phyloP scores from a whole-genome alignment of 139 green algal genomes.

The Micromonas pusilla region DNA sequence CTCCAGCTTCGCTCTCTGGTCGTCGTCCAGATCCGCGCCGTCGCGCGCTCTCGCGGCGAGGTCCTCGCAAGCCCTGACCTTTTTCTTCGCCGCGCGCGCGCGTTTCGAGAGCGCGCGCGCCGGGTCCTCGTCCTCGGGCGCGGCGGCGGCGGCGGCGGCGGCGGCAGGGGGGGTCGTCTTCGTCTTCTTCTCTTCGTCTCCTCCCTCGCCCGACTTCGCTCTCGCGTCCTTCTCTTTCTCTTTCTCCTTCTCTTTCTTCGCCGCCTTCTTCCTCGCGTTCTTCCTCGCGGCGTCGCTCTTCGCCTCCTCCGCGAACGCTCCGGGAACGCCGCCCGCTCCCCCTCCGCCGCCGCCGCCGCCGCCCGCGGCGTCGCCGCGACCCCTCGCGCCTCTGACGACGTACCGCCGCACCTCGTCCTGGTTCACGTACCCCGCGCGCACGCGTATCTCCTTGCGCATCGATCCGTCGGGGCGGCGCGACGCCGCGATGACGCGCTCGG shows the following conservation, averaged over 20 bases:
- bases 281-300: slow-evolving; percentile 26
- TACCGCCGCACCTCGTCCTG: slow-evolving; percentile 66
- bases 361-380: background rate
- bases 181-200: background rate
- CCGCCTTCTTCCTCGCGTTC: background rate
- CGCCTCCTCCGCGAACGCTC: background rate
- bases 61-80: background rate
- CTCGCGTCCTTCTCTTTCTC: slow-evolving; percentile 14
- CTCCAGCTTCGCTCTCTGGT: background rate
- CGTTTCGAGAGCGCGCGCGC: background rate
- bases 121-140: background rate
- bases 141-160: background rate
- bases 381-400: no score
- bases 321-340: background rate
- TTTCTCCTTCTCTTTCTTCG: slow-evolving; percentile 36
- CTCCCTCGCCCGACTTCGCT: background rate
- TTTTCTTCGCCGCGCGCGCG: background rate
- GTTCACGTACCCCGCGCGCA: slow-evolving; percentile 70
- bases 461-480: slow-evolving; percentile 61
- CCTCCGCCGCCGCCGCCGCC: background rate
- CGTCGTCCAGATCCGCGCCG: background rate
- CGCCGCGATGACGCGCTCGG: slow-evolving; percentile 54
- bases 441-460: slow-evolving; percentile 62
- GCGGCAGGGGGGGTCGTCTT: background rate
- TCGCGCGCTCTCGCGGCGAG: background rate